A percentile compares a stretch with the other conserved stretches of the same genome.
Conservation (phyloP, 164 flowering plant species). For the Saururus chinensis region DNA sequence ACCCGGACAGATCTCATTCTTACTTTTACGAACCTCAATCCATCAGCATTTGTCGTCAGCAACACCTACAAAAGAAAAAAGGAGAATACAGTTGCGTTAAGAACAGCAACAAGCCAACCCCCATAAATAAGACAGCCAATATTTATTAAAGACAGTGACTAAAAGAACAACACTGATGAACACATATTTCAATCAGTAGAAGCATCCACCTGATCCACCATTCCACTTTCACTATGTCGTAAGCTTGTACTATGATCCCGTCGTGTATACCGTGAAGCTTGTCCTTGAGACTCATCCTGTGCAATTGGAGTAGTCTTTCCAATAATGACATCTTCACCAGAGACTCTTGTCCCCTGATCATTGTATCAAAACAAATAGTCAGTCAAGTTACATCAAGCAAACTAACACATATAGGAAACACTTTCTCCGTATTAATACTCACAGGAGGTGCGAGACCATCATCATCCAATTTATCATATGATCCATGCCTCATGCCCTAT, state of each 20-base stretch:
- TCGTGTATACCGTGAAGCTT: constrained; percentile 62
- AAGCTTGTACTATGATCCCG: constrained; percentile 95
- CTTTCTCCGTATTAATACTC: constrained; percentile 14
- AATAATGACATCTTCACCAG: constrained; percentile 97
- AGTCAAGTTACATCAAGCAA: no score
- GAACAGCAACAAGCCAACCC: neutral
- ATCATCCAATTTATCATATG: constrained; percentile 96
- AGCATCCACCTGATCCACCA: constrained; percentile 19
- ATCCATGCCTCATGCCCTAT: constrained; percentile 98
- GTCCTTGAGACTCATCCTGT: constrained; percentile 87
- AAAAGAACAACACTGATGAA: neutral
- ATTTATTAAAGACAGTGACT: neutral
- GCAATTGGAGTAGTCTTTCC: constrained; percentile 93
- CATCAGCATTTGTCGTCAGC: constrained; percentile 95
- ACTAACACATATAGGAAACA: no score
- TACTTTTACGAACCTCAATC: constrained; percentile 89
- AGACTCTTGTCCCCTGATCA: constrained; percentile 78
- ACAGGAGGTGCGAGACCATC: constrained; percentile 99
- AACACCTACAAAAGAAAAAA: constrained; percentile 55
- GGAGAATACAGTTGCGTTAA: no score
- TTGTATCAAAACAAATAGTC: neutral
- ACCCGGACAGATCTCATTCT: constrained; percentile 91
- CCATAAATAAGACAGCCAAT: no score
- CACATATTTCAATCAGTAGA: neutral
- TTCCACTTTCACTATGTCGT: constrained; percentile 96